phyloP scores from a whole-genome alignment of 2,329 filamentous ascomycete genomes.

The Akanthomyces uredinophilus region DNA sequence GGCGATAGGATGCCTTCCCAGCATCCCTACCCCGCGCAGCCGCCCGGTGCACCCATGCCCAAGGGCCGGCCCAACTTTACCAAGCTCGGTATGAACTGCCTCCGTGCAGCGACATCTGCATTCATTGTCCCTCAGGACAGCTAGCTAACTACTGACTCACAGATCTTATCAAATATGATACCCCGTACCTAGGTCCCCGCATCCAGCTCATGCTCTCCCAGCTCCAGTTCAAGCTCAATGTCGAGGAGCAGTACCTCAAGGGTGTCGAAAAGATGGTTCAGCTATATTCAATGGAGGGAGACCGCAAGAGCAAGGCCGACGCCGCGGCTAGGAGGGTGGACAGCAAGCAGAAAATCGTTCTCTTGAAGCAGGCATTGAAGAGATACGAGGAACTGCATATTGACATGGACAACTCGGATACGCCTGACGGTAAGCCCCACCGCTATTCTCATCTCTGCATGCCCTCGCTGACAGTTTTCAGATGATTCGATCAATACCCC shows the following conservation, averaged over 20 bases:
- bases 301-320: slow-evolving; percentile 90
- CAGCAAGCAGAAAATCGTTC: slow-evolving; percentile 95
- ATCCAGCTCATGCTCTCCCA: slow-evolving; percentile 99
- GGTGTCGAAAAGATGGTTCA: slow-evolving; percentile 99
- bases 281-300: slow-evolving; percentile 93
- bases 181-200: slow-evolving; percentile 86
- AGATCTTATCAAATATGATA: slow-evolving; percentile 99
- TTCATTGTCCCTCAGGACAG: too few species aligned
- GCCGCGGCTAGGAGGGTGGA: slow-evolving; percentile 85
- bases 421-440: slow-evolving; percentile 65
- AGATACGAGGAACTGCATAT: slow-evolving; percentile 97
- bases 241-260: slow-evolving; percentile 98
- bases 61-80: slow-evolving; percentile 86
- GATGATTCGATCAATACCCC: slow-evolving; percentile 96
- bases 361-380: slow-evolving; percentile 92
- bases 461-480: slow-evolving; percentile 36
- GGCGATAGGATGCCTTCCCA: slow-evolving; percentile 74
- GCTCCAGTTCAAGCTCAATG: slow-evolving; percentile 96
- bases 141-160: background rate
- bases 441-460: background rate
- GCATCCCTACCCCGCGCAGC: slow-evolving; percentile 67
- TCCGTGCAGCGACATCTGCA: background rate
- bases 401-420: slow-evolving; percentile 76
- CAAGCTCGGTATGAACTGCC: slow-evolving; percentile 69
- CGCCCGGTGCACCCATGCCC: slow-evolving; percentile 61